A percentile compares a stretch with the other conserved stretches of the same genome.
Conservation (phyloP, 257 asterid genomes). For the Ligustrum vulgare region DNA sequence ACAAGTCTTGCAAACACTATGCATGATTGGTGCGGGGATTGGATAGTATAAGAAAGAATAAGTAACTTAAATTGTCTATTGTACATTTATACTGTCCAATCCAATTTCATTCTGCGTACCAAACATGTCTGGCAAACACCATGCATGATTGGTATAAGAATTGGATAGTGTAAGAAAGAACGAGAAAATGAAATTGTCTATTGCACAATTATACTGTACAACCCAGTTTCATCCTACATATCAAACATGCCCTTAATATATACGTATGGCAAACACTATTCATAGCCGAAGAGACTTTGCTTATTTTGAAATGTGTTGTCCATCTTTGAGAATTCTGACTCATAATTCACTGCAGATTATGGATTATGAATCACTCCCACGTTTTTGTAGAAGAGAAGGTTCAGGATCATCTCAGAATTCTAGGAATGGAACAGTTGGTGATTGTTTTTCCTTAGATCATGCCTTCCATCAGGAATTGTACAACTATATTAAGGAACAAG, state of each 20-base stretch:
- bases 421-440: slow-evolving; percentile 40
- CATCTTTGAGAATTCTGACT: slow-evolving; percentile 1
- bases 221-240: background rate
- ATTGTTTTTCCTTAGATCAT: slow-evolving; percentile 80
- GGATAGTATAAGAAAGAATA: too few species aligned
- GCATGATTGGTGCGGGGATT: too few species aligned
- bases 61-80: too few species aligned
- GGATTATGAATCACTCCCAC: slow-evolving; percentile 91
- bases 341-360: slow-evolving; percentile 60
- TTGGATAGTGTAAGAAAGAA: background rate
- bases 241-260: too few species aligned
- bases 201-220: background rate
- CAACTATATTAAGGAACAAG: slow-evolving; percentile 62
- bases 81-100: too few species aligned
- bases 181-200: background rate
- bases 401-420: slow-evolving; percentile 65
- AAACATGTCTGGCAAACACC: too few species aligned
- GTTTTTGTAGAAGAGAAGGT: slow-evolving; percentile 79
- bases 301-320: background rate
- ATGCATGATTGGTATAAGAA: background rate
- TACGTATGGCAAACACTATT: background rate
- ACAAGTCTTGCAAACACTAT: too few species aligned
- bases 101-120: too few species aligned
- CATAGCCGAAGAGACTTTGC: background rate
- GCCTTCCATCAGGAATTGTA: slow-evolving; percentile 74